A percentile compares a stretch with the other conserved stretches of the same genome.
Evolutionary conservation across 169 alveolate species (phyloP).

Genomic region (Sarcocystis neurona): DNA sequence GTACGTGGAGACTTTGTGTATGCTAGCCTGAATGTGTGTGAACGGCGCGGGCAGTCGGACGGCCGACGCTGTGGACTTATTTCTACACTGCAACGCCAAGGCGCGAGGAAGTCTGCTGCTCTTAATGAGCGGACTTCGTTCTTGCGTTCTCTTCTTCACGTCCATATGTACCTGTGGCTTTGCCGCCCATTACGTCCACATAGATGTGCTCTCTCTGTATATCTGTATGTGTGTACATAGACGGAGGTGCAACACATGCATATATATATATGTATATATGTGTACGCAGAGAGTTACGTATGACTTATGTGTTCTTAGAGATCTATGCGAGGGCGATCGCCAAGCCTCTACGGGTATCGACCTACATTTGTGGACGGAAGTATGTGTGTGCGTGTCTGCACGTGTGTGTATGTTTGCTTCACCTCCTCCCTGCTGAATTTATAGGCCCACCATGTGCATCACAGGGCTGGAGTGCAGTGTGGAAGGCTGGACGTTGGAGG

Average conservation of each 20-base stretch:
- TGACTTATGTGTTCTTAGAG: neutral
- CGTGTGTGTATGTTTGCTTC: no score
- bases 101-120: neutral
- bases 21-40: no score
- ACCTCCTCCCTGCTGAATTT: neutral
- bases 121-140: no score
- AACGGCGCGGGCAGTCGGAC: no score
- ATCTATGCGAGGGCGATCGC: no score
- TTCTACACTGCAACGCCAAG: neutral
- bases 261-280: neutral
- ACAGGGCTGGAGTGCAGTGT: slow-evolving; percentile 25
- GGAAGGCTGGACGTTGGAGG: slow-evolving; percentile 28
- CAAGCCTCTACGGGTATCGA: no score
- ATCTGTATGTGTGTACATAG: neutral
- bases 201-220: no score
- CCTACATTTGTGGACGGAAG: no score
- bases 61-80: no score
- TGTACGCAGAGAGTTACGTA: neutral
- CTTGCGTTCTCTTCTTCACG: neutral
- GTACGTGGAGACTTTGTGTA: no score
- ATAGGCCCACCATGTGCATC: slow-evolving; percentile 30
- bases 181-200: neutral
- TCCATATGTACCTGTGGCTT: no score
- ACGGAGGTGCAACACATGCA: neutral
- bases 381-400: no score